Evolutionary conservation across 768 basidiomycete genomes (phyloP).

Genomic region (Russula sp.): DNA sequence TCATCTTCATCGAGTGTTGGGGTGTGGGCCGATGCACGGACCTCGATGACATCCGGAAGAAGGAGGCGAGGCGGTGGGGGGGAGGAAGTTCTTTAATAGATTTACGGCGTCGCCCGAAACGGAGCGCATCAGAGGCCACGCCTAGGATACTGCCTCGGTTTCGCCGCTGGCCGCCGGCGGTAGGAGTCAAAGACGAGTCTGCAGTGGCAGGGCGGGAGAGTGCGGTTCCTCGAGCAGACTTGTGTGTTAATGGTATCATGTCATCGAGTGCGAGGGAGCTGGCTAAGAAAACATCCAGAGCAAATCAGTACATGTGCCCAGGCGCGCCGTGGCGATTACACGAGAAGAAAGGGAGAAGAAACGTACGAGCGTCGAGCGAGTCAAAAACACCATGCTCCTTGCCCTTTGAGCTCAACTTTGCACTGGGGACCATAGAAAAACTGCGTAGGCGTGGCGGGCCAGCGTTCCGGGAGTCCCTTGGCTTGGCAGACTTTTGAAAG

Average conservation of each 20-base stretch:
- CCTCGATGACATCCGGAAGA: conserved; percentile 72
- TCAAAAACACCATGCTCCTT: conserved; percentile 28
- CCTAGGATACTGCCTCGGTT: conserved; percentile 32
- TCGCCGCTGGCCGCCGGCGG: conserved; percentile 8
- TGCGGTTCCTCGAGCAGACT: background rate
- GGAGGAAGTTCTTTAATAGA: conserved; percentile 30
- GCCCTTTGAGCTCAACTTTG: conserved; percentile 19
- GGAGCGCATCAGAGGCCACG: conserved; percentile 33
- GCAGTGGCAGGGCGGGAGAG: conserved; percentile 23
- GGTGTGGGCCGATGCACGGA: conserved; percentile 36
- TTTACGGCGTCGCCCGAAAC: conserved; percentile 30
- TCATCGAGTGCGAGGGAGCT: conserved; percentile 19
- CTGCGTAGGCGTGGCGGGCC: conserved; percentile 17
- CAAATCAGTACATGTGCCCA: conserved; percentile 10
- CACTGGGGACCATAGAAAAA: conserved; percentile 23
- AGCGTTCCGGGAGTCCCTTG: conserved; percentile 11
- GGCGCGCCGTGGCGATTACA: conserved; percentile 2
- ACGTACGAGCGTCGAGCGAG: conserved; percentile 26
- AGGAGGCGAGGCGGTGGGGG: conserved; percentile 43
- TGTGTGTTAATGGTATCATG: conserved; percentile 13
- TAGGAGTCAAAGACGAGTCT: conserved; percentile 11
- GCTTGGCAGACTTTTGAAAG: conserved; percentile 1
- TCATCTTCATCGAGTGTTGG: conserved; percentile 47
- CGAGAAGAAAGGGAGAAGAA: conserved; percentile 19
- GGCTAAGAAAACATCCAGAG: conserved; percentile 11